Evolutionary conservation across 2,329 filamentous ascomycete genomes (phyloP).

Genomic region (Epichloe elymi): DNA sequence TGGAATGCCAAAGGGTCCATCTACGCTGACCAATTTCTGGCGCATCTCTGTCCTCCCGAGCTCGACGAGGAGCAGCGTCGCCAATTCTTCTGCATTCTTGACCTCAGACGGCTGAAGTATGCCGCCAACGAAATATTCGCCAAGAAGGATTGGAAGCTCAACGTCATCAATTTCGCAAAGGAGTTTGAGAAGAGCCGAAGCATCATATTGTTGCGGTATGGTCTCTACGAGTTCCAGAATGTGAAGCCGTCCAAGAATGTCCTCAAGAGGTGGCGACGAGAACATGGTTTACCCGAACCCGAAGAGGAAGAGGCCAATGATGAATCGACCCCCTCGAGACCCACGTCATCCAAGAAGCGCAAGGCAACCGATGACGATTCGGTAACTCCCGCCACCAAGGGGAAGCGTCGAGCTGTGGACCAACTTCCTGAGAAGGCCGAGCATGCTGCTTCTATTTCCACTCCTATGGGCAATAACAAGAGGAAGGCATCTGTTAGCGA

Average conservation of each 20-base stretch:
- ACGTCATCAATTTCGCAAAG: conserved; percentile 49
- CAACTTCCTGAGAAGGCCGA: conserved; percentile 27
- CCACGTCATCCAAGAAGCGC: conserved; percentile 34
- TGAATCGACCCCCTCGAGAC: conserved; percentile 15
- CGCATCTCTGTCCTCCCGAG: conserved; percentile 41
- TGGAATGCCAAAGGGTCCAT: conserved; percentile 39
- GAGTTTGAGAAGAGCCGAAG: conserved; percentile 52
- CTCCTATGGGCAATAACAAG: conserved; percentile 32
- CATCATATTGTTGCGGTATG: conserved; percentile 47
- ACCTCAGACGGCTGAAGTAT: conserved; percentile 47
- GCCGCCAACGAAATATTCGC: conserved; percentile 47
- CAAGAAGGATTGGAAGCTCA: conserved; percentile 50
- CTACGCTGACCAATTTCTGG: conserved; percentile 46
- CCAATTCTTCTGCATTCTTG: conserved; percentile 51
- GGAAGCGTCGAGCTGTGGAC: conserved; percentile 36
- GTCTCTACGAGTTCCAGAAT: conserved; percentile 50
- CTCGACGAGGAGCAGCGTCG: conserved; percentile 46
- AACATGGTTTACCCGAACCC: conserved; percentile 39
- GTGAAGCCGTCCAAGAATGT: conserved; percentile 45
- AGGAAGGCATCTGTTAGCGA: conserved; percentile 34
- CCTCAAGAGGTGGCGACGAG: conserved; percentile 43
- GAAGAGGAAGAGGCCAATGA: conserved; percentile 28
- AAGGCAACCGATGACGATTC: conserved; percentile 41
- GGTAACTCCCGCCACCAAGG: conserved; percentile 25
- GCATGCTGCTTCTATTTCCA: conserved; percentile 8